Evolutionary conservation across 1,284 basidiomycete genomes (phyloP), one percentile per base, ranked within the genome.

Genomic region (Pseudozyma sp.): DNA sequence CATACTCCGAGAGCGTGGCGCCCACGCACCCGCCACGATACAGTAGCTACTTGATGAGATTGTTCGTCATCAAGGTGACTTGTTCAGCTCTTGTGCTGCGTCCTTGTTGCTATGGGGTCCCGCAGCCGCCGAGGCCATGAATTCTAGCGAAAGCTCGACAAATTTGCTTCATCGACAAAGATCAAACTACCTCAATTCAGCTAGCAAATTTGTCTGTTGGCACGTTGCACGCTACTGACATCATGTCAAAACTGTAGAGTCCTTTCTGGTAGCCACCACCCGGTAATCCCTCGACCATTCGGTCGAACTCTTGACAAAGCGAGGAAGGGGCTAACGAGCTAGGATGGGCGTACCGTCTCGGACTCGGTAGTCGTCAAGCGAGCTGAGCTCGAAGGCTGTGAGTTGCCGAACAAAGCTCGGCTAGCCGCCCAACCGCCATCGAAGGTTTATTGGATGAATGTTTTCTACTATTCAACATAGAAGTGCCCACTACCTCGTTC

Each of bases 381-480:
- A 59, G 49, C 57, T 51, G 57, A 59, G 48, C 57, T 45, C 38
- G 42, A 52, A 50, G 57, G 42, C 40, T 36, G 18, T 31, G 47
- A 31, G 38, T 34, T 19, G 56, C 56, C 56, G 47, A 58, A 42
- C 12, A 18, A 42, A 19, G 45, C 48, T 58, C 56, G 56, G 56
- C 39, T 50, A 50, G 38, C 18, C 25, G 25, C 25, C 25, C 25
- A 31, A 31, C 6, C 13, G 18, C 9, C 25, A 21, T 31, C 3
- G 25, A 31, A 31, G 25, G 25, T 31, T 31, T 31, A 31, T 31
- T 31, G 25, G 25, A 31, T 31, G 25, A 31, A 31, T 31, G 25
- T 31, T 31, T 31, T 31, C 25, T 31, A 6, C 25, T 31, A 31
- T 31, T 31, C 25, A 31, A 31, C 25, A 31, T 31, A 31, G 25